A percentile compares a stretch with the other conserved stretches of the same genome.
Evolutionary conservation across 2,329 filamentous ascomycete genomes (phyloP).

Genomic region (Phyllosticta citribraziliensis): DNA sequence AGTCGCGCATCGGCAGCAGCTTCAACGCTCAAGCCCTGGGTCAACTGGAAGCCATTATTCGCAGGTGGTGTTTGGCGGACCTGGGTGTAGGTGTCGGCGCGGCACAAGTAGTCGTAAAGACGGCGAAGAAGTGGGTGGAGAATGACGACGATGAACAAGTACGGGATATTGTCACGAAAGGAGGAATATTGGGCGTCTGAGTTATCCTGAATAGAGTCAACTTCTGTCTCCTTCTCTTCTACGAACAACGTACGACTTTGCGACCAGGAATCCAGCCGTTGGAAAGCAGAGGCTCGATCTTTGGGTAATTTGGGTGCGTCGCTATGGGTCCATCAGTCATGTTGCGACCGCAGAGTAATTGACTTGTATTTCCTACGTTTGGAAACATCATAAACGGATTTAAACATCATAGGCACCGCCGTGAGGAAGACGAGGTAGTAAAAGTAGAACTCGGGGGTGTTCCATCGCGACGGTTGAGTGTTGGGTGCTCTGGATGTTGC

Average conservation of each 20-base stretch:
- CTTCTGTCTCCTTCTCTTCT: neutral
- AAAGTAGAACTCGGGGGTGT: constrained; percentile 71
- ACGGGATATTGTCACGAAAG: constrained; percentile 80
- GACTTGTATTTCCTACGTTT: constrained; percentile 44
- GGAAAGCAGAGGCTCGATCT: constrained; percentile 60
- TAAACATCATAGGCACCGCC: constrained; percentile 79
- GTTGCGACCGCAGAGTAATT: neutral
- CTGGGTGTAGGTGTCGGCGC: constrained; percentile 35
- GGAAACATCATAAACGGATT: constrained; percentile 77
- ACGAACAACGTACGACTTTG: constrained; percentile 57
- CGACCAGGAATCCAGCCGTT: constrained; percentile 88
- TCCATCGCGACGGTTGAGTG: constrained; percentile 63
- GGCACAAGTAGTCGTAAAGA: constrained; percentile 51
- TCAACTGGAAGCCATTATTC: constrained; percentile 20
- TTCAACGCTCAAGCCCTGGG: constrained; percentile 33
- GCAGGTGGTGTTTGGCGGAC: constrained; percentile 23
- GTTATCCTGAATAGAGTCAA: constrained; percentile 53
- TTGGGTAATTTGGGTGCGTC: constrained; percentile 69
- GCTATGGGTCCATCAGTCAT: constrained; percentile 40
- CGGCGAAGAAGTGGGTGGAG: constrained; percentile 72
- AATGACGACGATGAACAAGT: constrained; percentile 61
- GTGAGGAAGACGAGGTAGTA: constrained; percentile 63
- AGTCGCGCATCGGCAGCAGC: constrained; percentile 44
- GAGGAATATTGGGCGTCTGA: constrained; percentile 80
- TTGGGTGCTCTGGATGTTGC: constrained; percentile 15